Percentiles rank a stretch among this genome's conserved stretches.
phyloP scores from a whole-genome alignment of 345 rosid species.

The Cardamine chenopodiifolia region DNA sequence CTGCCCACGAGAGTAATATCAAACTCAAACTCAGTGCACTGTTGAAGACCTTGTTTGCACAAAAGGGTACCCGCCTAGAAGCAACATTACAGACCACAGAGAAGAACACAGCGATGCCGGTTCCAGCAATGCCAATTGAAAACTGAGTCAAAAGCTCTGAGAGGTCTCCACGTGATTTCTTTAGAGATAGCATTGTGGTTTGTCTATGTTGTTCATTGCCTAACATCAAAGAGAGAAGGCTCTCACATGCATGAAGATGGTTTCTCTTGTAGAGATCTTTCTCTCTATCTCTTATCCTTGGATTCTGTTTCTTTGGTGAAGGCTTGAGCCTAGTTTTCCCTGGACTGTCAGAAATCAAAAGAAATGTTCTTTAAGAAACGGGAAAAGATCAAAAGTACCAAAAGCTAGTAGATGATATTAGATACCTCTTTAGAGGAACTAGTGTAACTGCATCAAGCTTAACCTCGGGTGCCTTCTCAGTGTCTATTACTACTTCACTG shows the following conservation, averaged over 20 bases:
- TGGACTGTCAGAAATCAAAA: conserved; percentile 44
- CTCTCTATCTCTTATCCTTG: conserved; percentile 48
- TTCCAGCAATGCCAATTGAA: conserved; percentile 77
- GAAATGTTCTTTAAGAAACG: not conserved
- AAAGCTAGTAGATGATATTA: conserved; percentile 4
- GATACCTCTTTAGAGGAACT: conserved; percentile 62
- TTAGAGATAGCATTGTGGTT: conserved; percentile 60
- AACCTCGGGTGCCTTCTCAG: conserved; percentile 35
- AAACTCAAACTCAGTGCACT: conserved; percentile 63
- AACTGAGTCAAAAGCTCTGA: conserved; percentile 65
- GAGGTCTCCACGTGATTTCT: conserved; percentile 68
- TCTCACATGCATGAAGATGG: conserved; percentile 73
- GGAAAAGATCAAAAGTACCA: not conserved
- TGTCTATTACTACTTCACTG: conserved; percentile 12
- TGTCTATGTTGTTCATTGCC: conserved; percentile 53
- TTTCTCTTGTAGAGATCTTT: conserved; percentile 60
- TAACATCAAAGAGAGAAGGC: conserved; percentile 71
- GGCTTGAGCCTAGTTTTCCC: conserved; percentile 57
- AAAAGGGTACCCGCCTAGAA: conserved; percentile 53
- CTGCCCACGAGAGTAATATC: conserved; percentile 75
- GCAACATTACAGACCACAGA: conserved; percentile 57
- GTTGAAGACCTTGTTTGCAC: conserved; percentile 55
- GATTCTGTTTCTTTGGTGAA: conserved; percentile 52
- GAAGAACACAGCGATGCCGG: conserved; percentile 73
- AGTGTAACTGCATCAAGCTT: conserved; percentile 46